Percentiles rank a stretch among this genome's conserved stretches.
Conservation (phyloP, 2,329 filamentous ascomycete genomes). For the Beauveria sp. region DNA sequence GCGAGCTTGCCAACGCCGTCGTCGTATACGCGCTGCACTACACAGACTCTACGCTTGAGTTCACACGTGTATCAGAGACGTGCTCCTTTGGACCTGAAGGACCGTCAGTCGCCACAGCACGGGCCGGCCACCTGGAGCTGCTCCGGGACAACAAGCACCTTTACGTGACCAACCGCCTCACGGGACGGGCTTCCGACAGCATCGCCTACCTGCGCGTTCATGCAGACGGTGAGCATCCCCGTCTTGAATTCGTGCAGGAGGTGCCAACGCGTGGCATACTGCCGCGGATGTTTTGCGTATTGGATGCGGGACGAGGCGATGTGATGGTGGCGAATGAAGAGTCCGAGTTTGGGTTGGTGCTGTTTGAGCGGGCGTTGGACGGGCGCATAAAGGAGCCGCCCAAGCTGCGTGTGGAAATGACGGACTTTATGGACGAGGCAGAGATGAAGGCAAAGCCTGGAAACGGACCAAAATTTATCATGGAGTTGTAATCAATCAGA, state of each 20-base stretch:
- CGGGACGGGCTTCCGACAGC: conserved; percentile 36
- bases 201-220: conserved; percentile 38
- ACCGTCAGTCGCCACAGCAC: conserved; percentile 28
- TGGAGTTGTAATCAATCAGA: background rate
- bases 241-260: conserved; percentile 26
- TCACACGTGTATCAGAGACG: conserved; percentile 30
- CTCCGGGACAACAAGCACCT: conserved; percentile 34
- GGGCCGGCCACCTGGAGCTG: conserved; percentile 39
- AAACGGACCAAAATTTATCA: conserved; percentile 10
- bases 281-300: conserved; percentile 41
- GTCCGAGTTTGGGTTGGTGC: background rate
- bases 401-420: conserved; percentile 3
- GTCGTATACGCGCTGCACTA: conserved; percentile 36
- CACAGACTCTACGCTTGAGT: conserved; percentile 25
- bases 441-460: background rate
- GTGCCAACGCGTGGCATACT: conserved; percentile 27
- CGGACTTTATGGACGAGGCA: conserved; percentile 3
- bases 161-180: conserved; percentile 45
- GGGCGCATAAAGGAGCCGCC: background rate
- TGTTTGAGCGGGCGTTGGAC: background rate
- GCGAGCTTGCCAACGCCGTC: conserved; percentile 39
- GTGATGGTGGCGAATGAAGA: conserved; percentile 6
- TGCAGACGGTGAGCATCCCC: conserved; percentile 13
- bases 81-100: conserved; percentile 32
- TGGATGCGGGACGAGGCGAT: background rate